Base-by-base conservation (phyloP, 805 yeast genomes). In the Debaryomyces hansenii region DNA sequence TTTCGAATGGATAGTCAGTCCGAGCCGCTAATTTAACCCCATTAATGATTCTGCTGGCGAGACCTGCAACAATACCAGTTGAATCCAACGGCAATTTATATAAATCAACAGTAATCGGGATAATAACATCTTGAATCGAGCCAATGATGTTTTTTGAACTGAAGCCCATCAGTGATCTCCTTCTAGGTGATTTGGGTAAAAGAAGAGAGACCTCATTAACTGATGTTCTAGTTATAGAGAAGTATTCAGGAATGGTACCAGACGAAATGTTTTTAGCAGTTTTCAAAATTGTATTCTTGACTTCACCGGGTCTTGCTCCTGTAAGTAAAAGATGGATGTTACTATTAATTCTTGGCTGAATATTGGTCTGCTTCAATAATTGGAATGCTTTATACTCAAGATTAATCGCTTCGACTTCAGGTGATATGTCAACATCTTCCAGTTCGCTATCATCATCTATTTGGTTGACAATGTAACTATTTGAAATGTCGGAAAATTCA, bases 31-130 rank as follows among this genome's bases (percentile, higher is more conserved):
- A 38, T 12, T 44, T 39, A 18, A 53, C 55, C 5, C 69, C 72
- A 36, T 63, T 66, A 16, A 77, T 55, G 20, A 83, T 60, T 45
- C 67, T 71, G 34, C 78, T 65, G 0, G 88, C 86, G 18, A 84
- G 72, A 1, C 86, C 85, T 0, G 87, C 82, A 1, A 83, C 87
- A 41, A 84, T 81, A 35, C 89, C 89, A 18, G 83, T 80, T 6
- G 81, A 69, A 58, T 83, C 83, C 14, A 79, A 61, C 0, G 87
- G 87, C 20, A 83, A 58, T 24, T 65, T 63, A 11, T 74, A 66
- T 48, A 83, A 70, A 57, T 83, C 83, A 16, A 84, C 74, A 1
- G 75, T 66, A 4, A 83, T 66, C 0, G 88, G 87, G n/a, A 75
- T 67, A 41, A 82, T 74, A 33, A 68, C 66, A 55, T 84, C 88